A percentile compares a stretch with the other conserved stretches of the same genome.
Conservation (phyloP, 371 early-diverging fungal genomes). For the Mucor sp. region DNA sequence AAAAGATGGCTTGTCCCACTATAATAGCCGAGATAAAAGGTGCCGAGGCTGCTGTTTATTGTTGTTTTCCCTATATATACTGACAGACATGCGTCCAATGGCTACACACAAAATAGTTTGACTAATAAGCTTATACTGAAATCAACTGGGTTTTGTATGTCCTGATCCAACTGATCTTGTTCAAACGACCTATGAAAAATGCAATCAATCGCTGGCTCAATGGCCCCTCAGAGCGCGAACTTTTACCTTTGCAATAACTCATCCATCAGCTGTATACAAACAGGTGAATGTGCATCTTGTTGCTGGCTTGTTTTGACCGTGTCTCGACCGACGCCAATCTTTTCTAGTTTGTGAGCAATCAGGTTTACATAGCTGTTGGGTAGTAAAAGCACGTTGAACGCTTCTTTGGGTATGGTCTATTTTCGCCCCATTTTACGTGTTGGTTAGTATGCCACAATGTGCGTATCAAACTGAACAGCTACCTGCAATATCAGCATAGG, state of each 20-base stretch:
- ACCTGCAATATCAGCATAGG: slow-evolving; percentile 21
- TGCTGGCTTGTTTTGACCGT: background rate
- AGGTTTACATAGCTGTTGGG: slow-evolving; percentile 11
- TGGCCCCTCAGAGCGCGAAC: no score
- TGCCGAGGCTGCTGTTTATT: no score
- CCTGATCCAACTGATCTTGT: background rate
- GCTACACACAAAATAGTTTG: background rate
- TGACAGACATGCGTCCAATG: no score
- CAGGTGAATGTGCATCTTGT: background rate
- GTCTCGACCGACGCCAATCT: background rate
- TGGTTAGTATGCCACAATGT: background rate
- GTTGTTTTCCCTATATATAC: no score
- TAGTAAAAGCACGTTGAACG: slow-evolving; percentile 2
- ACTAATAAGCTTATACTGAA: background rate
- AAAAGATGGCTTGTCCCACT: no score
- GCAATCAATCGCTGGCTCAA: background rate
- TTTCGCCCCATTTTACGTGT: background rate
- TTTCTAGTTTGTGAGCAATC: background rate
- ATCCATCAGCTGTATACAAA: slow-evolving; percentile 8
- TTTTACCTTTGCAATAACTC: slow-evolving; percentile 9
- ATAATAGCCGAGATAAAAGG: no score
- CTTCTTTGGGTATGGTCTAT: slow-evolving; percentile 19
- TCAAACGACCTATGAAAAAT: background rate
- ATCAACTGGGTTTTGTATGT: background rate
- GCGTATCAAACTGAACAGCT: background rate